These are phyloP conservation scores for Cyberlindnera sargentensis DNA, from an alignment of 805 yeast species.

Conservation along the genomic window DNA sequence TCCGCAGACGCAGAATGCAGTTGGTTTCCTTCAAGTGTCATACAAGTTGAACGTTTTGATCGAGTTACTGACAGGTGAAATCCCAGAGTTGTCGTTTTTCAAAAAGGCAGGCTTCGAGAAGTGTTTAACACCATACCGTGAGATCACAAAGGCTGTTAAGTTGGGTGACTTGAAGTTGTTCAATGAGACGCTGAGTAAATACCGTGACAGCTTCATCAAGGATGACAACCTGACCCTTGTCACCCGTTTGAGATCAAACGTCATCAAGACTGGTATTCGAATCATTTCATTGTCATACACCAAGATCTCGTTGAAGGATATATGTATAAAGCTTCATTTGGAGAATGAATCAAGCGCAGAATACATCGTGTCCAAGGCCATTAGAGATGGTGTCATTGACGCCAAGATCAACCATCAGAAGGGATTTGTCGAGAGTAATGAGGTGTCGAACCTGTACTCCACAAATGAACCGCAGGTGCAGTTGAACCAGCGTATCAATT, in stretches of 20 bases:
- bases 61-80: slow-evolving; percentile 92
- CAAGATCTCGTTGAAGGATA: slow-evolving; percentile 84
- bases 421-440: slow-evolving; percentile 89
- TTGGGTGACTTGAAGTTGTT: slow-evolving; percentile 83
- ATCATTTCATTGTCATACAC: slow-evolving; percentile 88
- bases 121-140: slow-evolving; percentile 73
- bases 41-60: slow-evolving; percentile 82
- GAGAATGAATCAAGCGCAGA: slow-evolving; percentile 96
- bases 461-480: slow-evolving; percentile 81
- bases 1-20: slow-evolving; percentile 80
- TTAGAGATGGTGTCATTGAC: slow-evolving; percentile 95
- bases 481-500: slow-evolving; percentile 88
- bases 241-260: slow-evolving; percentile 88
- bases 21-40: slow-evolving; percentile 85
- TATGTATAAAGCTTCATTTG: slow-evolving; percentile 83
- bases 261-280: slow-evolving; percentile 95
- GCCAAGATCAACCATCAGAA: slow-evolving; percentile 86
- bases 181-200: slow-evolving; percentile 58
- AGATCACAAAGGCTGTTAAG: slow-evolving; percentile 86
- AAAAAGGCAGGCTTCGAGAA: slow-evolving; percentile 52
- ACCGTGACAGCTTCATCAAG: slow-evolving; percentile 52
- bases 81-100: slow-evolving; percentile 84
- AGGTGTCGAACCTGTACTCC: slow-evolving; percentile 78
- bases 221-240: slow-evolving; percentile 85
- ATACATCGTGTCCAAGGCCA: slow-evolving; percentile 93